Percentiles rank a stretch among this genome's conserved stretches.
phyloP scores from a whole-genome alignment of 768 basidiomycete species.

The Roridomyces roridus region DNA sequence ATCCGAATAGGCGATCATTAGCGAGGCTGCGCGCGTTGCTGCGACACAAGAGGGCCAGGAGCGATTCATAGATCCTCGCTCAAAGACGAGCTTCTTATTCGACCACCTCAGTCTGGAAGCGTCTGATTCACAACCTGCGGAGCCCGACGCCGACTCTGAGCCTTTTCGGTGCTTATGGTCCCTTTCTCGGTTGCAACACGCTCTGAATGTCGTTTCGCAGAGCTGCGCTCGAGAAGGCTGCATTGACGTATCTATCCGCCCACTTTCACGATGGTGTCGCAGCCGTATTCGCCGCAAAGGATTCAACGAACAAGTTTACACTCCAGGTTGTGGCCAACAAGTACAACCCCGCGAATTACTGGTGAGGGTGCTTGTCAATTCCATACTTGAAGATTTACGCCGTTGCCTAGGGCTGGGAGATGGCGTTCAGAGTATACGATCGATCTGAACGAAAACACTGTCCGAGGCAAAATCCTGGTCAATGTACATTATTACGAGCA shows the following conservation, averaged over 20 bases:
- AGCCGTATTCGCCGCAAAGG: conserved; percentile 68
- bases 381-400: conserved; percentile 5
- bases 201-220: conserved; percentile 42
- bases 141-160: conserved; percentile 70
- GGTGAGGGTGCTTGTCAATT: conserved; percentile 53
- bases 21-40: conserved; percentile 65
- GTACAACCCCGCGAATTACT: conserved; percentile 93
- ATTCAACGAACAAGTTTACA: conserved; percentile 54
- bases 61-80: conserved; percentile 85
- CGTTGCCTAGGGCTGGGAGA: conserved; percentile 78
- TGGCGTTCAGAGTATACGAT: conserved; percentile 91
- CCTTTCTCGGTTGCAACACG: not conserved
- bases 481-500: conserved; percentile 98
- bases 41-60: conserved; percentile 54
- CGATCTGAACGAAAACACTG: conserved; percentile 64
- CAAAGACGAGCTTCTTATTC: conserved; percentile 78
- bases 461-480: conserved; percentile 77
- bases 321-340: conserved; percentile 94
- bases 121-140: conserved; percentile 69
- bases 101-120: conserved; percentile 88
- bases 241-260: conserved; percentile 72
- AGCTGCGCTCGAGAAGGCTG: conserved; percentile 69
- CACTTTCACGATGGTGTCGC: conserved; percentile 85
- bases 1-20: conserved; percentile 76
- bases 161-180: conserved; percentile 66